These are phyloP conservation scores for Vachellia collinsii DNA, from an alignment of 306 rosid genomes.

Conservation along the genomic window DNA sequence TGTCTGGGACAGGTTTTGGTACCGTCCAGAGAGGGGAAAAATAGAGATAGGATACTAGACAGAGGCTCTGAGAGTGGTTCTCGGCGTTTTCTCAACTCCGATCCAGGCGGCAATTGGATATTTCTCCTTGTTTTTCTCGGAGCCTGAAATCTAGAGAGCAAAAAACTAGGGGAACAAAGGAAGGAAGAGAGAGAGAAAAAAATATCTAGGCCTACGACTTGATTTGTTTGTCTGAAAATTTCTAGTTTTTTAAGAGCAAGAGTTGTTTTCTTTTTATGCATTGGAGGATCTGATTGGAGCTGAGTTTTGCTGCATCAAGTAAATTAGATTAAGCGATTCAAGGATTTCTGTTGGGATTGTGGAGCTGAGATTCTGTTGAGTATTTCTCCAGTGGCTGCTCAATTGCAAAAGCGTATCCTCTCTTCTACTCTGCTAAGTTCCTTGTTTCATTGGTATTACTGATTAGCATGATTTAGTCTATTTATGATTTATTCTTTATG, in stretches of 20 bases:
- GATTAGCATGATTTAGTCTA: neutral
- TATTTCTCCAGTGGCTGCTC: slow-evolving; percentile 49
- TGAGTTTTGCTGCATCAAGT: neutral
- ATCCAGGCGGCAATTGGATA: slow-evolving; percentile 24
- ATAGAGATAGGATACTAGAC: neutral
- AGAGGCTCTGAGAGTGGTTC: slow-evolving; percentile 25
- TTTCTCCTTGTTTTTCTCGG: slow-evolving; percentile 19
- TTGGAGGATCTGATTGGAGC: slow-evolving; percentile 32
- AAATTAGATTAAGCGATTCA: slow-evolving; percentile 13
- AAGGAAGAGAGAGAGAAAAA: neutral
- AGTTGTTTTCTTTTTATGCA: neutral
- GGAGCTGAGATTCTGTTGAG: slow-evolving; percentile 31
- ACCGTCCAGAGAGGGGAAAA: too few relatives aligned
- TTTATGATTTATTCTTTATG: neutral
- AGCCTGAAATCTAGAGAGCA: slow-evolving; percentile 46
- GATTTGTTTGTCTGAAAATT: slow-evolving; percentile 32
- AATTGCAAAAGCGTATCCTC: slow-evolving; percentile 43
- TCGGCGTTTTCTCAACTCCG: slow-evolving; percentile 21
- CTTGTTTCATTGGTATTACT: slow-evolving; percentile 8
- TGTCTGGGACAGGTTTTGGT: too few relatives aligned
- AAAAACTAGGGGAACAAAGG: neutral
- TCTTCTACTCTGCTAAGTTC: slow-evolving; percentile 1
- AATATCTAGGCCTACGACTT: slow-evolving; percentile 38
- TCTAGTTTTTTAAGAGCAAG: neutral
- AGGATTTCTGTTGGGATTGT: slow-evolving; percentile 33